A percentile compares a stretch with the other conserved stretches of the same genome.
Conservation (phyloP, 345 rosid genomes). For the rapeseed (Brassica napus) region DNA sequence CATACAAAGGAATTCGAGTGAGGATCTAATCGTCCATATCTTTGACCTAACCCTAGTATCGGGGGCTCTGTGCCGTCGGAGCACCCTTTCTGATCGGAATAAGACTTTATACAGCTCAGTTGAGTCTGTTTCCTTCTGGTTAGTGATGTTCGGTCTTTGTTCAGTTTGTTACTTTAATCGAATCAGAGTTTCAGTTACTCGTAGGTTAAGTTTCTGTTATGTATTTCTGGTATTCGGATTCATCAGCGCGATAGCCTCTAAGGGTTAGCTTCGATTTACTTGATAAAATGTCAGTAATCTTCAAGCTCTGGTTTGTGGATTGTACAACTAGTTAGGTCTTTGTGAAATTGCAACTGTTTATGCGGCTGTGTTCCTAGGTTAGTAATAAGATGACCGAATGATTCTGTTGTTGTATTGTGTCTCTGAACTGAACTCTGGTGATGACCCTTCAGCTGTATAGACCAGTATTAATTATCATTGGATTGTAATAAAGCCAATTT, state of each 20-base stretch:
- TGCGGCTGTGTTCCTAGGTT: neutral
- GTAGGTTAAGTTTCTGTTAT: neutral
- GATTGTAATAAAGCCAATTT: neutral
- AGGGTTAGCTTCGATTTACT: neutral
- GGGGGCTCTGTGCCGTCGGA: neutral
- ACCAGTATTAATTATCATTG: too few species aligned
- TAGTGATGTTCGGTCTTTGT: neutral
- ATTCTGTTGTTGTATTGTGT: neutral
- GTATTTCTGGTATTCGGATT: conserved; percentile 18
- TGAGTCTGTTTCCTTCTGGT: conserved; percentile 24
- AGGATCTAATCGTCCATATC: neutral
- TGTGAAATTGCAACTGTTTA: neutral
- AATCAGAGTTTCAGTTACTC: neutral
- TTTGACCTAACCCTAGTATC: conserved; percentile 17
- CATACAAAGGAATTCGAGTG: conserved; percentile 2
- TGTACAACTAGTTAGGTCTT: neutral
- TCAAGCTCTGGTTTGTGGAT: neutral
- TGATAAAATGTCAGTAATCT: neutral
- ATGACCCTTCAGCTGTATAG: neutral
- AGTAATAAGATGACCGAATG: neutral
- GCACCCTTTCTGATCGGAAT: neutral
- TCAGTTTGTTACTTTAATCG: neutral
- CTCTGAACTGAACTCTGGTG: neutral
- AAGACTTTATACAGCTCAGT: neutral
- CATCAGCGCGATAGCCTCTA: neutral